Percentiles rank a stretch among this genome's conserved stretches.
These are phyloP conservation scores for Ceratocystis alfenasii DNA, from an alignment of 2,329 filamentous ascomycete genomes.

Conservation along the genomic window DNA sequence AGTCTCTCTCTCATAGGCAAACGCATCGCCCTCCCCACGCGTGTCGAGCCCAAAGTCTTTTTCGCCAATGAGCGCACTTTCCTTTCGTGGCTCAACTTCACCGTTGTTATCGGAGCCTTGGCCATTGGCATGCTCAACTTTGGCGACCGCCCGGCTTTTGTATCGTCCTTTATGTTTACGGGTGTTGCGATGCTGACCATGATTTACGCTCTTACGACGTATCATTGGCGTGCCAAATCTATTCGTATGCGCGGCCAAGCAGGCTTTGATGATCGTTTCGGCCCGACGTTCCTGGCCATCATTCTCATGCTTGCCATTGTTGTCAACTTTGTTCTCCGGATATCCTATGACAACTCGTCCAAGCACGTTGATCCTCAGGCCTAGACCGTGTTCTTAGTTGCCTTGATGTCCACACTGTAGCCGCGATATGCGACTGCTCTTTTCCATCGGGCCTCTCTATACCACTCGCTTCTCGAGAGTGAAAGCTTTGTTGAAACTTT, in stretches of 20 bases:
- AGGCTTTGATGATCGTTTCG: slow-evolving; percentile 92
- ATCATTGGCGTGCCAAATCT: slow-evolving; percentile 92
- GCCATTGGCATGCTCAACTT: slow-evolving; percentile 98
- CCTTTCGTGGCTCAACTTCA: slow-evolving; percentile 99
- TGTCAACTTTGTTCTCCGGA: slow-evolving; percentile 84
- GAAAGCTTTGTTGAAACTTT: not conserved
- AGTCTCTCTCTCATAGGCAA: slow-evolving; percentile 57
- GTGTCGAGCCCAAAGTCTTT: slow-evolving; percentile 99
- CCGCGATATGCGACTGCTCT: not conserved
- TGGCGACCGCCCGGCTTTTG: slow-evolving; percentile 85
- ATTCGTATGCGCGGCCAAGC: slow-evolving; percentile 85
- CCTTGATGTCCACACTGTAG: not conserved
- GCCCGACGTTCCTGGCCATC: slow-evolving; percentile 79
- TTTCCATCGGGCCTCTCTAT: not conserved
- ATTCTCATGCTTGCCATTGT: slow-evolving; percentile 80
- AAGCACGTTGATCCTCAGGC: slow-evolving; percentile 13
- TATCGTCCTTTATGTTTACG: slow-evolving; percentile 87
- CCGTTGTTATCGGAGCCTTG: slow-evolving; percentile 90
- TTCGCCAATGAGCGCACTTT: slow-evolving; percentile 99
- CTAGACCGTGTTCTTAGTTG: not conserved
- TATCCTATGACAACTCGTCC: slow-evolving; percentile 34
- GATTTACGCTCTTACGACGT: slow-evolving; percentile 87
- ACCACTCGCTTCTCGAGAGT: not conserved
- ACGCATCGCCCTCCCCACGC: slow-evolving; percentile 92
- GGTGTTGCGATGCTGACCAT: slow-evolving; percentile 88